Base-by-base conservation (phyloP, 2,329 filamentous ascomycete species). In the Paraphoma chrysanthemicola region DNA sequence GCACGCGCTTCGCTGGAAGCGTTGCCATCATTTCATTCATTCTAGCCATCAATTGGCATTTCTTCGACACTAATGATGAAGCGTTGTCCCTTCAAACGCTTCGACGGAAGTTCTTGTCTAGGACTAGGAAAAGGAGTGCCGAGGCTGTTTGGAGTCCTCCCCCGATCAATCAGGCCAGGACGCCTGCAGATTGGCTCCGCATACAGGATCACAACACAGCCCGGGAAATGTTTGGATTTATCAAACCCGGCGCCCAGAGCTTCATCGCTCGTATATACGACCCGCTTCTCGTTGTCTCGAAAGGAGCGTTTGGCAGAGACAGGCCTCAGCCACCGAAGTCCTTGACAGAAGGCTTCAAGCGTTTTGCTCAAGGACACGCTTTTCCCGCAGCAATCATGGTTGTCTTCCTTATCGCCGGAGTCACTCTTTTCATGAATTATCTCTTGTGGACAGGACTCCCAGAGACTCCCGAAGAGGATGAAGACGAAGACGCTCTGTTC, bases 121-220 rank as follows among this genome's bases (percentile, higher is more conserved):
- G 48, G 38, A 68, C 51, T 56, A 61, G 54, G 38, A 63, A 47
- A 52, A 60, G 60, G 57, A 65, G 54, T 42, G 48, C 42, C 10
- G 29, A 64, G 46, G 17, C 49, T 43, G 47, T 54, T 7, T 70
- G 66, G 67, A 69, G 50, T 3, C 80, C 87, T 1, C 81, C 87
- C 10, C 83, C 85, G 18, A 84, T 93, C 57, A 88, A 93, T 67
- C 90, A 92, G 70, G 90, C 89, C 2, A 83, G 90, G 57, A 90
- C 88, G n/a, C 90, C 89, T 1, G 87, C 84, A 4, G 89, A 90
- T 14, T 94, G 91, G 91, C 80, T 93, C 48, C 84, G 85, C 28
- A 81, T 92, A 53, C 91, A 93, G 72, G 90, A 93, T 64, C 90
- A 92, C 65, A 89, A 91, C 68, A 92, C 90, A 1, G 90, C 90